These are phyloP conservation scores for Murraya koenigii DNA, from an alignment of 345 rosid species.

Conservation along the genomic window DNA sequence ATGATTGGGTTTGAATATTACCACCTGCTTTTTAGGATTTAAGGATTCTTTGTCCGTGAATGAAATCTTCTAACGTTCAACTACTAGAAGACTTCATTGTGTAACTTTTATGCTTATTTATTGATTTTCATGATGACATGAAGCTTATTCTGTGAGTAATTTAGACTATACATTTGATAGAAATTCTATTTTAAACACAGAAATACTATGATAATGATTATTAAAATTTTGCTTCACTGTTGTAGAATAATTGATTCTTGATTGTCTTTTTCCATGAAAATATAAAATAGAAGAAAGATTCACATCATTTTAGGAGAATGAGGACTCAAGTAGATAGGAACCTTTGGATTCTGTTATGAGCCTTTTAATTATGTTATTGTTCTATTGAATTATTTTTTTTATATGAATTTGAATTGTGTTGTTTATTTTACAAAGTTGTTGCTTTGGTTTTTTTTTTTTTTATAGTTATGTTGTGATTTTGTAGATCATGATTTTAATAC, in stretches of 20 bases:
- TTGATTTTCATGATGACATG: not conserved
- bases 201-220: not conserved
- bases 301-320: not conserved
- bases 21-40: not conserved
- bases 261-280: not conserved
- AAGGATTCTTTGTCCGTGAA: not conserved
- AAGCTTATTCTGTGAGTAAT: not conserved
- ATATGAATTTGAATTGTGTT: too few species aligned
- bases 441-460: too few species aligned
- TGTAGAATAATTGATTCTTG: not conserved
- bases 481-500: too few species aligned
- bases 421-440: too few species aligned
- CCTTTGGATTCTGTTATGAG: not conserved
- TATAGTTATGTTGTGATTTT: too few species aligned
- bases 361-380: too few species aligned
- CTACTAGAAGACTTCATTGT: not conserved
- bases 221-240: not conserved
- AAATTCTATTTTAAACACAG: not conserved
- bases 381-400: too few species aligned
- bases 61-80: not conserved
- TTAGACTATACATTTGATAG: not conserved
- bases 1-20: not conserved
- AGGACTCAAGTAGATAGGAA: not conserved
- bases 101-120: not conserved
- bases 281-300: not conserved